Evolutionary conservation across 108 stramenopile genomes (phyloP).

Genomic region (Cyclotella kingstonii): DNA sequence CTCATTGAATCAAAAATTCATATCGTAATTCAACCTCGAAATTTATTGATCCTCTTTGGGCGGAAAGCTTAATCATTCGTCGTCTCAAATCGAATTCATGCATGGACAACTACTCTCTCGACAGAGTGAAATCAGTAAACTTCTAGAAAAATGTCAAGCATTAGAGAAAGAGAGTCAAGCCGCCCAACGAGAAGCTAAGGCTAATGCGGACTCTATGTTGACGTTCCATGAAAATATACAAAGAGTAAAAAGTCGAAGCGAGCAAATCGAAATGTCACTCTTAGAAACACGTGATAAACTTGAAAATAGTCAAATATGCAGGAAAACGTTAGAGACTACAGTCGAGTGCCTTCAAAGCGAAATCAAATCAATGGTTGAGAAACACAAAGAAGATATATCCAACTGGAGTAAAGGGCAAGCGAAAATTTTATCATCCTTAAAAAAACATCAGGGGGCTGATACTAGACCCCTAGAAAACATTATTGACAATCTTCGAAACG

Average conservation of each 20-base stretch:
- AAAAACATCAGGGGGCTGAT: slow-evolving; percentile 11
- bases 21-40: neutral
- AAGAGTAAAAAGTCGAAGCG: slow-evolving; percentile 1
- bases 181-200: slow-evolving; percentile 13
- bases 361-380: slow-evolving; percentile 14
- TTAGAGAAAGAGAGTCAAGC: slow-evolving; percentile 4
- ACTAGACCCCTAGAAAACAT: slow-evolving; percentile 10
- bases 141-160: slow-evolving; percentile 8
- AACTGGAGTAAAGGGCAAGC: slow-evolving; percentile 10
- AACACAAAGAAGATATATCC: slow-evolving; percentile 2
- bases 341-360: slow-evolving; percentile 23
- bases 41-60: neutral
- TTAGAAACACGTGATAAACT: slow-evolving; percentile 28
- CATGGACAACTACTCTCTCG: slow-evolving; percentile 14
- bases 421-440: slow-evolving; percentile 19
- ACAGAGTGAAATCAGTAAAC: slow-evolving; percentile 20
- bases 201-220: slow-evolving; percentile 5
- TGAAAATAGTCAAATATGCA: slow-evolving; percentile 16
- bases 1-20: neutral
- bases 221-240: slow-evolving; percentile 4
- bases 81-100: slow-evolving; percentile 18
- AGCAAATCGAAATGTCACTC: slow-evolving; percentile 18
- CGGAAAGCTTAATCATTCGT: slow-evolving; percentile 11
- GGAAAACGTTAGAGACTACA: slow-evolving; percentile 14
- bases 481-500: slow-evolving; percentile 20